Evolutionary conservation across 2,329 filamentous ascomycete genomes (phyloP).

Genomic region (Alternaria novae-zelandiae): DNA sequence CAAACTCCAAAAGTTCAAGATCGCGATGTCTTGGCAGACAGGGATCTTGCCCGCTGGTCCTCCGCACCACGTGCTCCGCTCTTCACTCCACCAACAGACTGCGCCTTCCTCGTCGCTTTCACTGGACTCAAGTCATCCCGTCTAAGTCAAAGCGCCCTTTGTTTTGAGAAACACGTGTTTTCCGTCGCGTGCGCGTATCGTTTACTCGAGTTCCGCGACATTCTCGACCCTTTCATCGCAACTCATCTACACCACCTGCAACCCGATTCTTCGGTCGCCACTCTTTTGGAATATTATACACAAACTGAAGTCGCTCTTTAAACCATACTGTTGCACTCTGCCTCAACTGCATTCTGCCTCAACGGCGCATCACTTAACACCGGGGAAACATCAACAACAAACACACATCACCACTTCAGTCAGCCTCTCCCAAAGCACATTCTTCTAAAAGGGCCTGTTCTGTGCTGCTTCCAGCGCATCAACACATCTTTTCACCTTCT

Average conservation of each 20-base stretch:
- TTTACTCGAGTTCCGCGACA: background rate
- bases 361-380: background rate
- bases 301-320: background rate
- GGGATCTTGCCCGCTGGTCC: conserved; percentile 17
- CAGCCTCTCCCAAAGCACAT: no score
- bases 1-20: conserved; percentile 36
- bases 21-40: conserved; percentile 37
- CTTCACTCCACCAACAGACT: background rate
- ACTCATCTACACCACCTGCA: background rate
- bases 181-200: background rate
- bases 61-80: conserved; percentile 20
- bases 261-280: background rate
- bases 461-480: background rate
- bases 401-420: background rate
- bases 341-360: background rate
- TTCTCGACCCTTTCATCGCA: background rate
- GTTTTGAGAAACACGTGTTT: background rate
- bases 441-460: background rate
- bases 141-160: no score
- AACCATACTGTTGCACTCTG: background rate
- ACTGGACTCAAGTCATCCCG: background rate
- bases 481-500: background rate
- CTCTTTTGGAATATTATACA: background rate
- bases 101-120: background rate
- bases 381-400: background rate